Percentiles rank a stretch among this genome's conserved stretches.
These are phyloP conservation scores for Alloteropsis angusta DNA, from an alignment of 202 grass and related monocot species.

Conservation along the genomic window DNA sequence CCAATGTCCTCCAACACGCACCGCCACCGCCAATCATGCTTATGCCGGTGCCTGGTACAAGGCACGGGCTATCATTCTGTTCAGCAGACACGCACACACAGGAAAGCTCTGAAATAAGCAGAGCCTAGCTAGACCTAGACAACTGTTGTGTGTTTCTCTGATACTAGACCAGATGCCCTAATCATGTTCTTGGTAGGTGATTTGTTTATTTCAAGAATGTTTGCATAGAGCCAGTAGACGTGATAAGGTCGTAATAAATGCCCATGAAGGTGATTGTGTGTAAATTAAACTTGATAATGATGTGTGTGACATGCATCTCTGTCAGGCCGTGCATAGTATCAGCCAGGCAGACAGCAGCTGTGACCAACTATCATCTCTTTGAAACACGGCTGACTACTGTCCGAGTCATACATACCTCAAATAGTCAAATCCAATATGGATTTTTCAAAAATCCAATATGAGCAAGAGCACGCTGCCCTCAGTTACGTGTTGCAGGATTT, in stretches of 20 bases:
- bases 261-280: not conserved
- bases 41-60: not conserved
- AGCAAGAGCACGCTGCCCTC: not conserved
- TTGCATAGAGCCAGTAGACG: not conserved
- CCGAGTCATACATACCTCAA: not conserved
- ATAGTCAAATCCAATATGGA: not conserved
- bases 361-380: not conserved
- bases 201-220: not conserved
- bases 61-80: constrained; percentile 24
- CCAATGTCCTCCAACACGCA: not conserved
- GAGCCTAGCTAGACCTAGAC: not conserved
- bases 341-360: too few species aligned
- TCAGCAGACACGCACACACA: not conserved
- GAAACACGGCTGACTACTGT: not conserved
- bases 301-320: not conserved
- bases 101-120: not conserved
- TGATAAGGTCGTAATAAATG: not conserved
- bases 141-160: not conserved
- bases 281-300: not conserved
- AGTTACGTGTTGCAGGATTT: not conserved
- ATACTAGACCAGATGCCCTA: not conserved
- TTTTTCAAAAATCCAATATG: not conserved
- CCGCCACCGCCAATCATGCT: not conserved
- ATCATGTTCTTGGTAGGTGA: not conserved
- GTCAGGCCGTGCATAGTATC: not conserved